Conservation (phyloP, 148 eudicot genomes). For the Rhododendron williamsianum region DNA sequence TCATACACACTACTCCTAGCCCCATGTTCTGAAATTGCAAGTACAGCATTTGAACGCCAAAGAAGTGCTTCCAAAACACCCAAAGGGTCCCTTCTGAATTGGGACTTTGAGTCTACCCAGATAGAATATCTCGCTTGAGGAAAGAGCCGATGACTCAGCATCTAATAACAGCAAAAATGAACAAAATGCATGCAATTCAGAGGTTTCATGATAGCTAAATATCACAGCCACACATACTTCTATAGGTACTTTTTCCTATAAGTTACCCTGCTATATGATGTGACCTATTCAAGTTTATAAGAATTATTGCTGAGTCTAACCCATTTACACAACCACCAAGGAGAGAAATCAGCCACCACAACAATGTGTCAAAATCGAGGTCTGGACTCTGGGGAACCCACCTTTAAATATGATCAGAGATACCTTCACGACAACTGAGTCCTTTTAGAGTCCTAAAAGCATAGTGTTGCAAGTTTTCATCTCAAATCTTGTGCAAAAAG, state of each 20-base stretch:
- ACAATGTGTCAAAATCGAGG: not conserved
- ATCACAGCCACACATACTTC: not conserved
- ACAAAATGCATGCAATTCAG: not conserved
- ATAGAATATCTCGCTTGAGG: conserved; percentile 74
- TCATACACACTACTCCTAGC: conserved; percentile 96
- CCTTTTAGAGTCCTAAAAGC: not conserved
- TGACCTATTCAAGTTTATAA: not conserved
- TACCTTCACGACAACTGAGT: not conserved
- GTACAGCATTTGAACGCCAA: conserved; percentile 68
- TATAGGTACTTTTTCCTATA: not conserved
- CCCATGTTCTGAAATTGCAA: conserved; percentile 96
- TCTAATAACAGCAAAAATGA: conserved; percentile 30
- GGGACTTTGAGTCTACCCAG: conserved; percentile 98
- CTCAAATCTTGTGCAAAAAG: conserved; percentile 5
- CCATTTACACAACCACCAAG: not conserved
- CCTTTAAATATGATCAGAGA: not conserved
- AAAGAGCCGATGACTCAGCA: conserved; percentile 93
- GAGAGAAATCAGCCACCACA: not conserved
- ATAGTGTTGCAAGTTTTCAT: not conserved
- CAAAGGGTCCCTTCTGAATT: conserved; percentile 89
- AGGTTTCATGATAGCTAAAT: not conserved
- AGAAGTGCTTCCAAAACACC: conserved; percentile 91
- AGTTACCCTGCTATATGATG: not conserved
- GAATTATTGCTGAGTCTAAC: not conserved
- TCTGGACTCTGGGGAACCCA: not conserved